Evolutionary conservation across 495 filamentous ascomycete species (phyloP).

Genomic region (Tetracladium marchalianum): DNA sequence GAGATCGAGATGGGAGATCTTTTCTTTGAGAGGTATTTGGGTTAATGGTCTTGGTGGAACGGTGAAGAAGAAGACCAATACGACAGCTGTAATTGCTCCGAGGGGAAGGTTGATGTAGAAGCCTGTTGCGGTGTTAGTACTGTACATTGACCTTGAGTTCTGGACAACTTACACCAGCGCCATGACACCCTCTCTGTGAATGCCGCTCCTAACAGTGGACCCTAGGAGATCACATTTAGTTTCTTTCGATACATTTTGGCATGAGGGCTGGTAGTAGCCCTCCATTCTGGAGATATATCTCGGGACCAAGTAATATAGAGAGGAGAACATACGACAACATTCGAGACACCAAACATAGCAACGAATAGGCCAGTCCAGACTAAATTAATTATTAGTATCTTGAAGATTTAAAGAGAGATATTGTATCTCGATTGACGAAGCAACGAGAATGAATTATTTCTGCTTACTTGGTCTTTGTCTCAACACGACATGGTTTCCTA

Average conservation of each 20-base stretch:
- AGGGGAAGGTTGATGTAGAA: slow-evolving; percentile 59
- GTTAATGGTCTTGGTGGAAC: background rate
- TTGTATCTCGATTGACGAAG: slow-evolving; percentile 6
- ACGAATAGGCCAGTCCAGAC: slow-evolving; percentile 33
- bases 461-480: slow-evolving; percentile 10
- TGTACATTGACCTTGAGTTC: slow-evolving; percentile 38
- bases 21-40: slow-evolving; percentile 1
- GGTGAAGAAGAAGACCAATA: slow-evolving; percentile 31
- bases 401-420: slow-evolving; percentile 31
- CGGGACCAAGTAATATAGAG: too few relatives aligned
- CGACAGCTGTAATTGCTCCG: slow-evolving; percentile 34
- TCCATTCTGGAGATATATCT: too few relatives aligned
- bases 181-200: slow-evolving; percentile 51
- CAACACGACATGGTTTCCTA: slow-evolving; percentile 4
- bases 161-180: slow-evolving; percentile 58
- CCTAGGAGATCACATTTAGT: slow-evolving; percentile 4
- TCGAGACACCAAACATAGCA: slow-evolving; percentile 16
- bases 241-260: too few relatives aligned
- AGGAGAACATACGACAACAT: slow-evolving; percentile 9
- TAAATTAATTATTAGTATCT: slow-evolving; percentile 30
- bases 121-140: slow-evolving; percentile 22
- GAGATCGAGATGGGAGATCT: slow-evolving; percentile 17
- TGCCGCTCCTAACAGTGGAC: slow-evolving; percentile 48
- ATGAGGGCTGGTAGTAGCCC: too few relatives aligned
- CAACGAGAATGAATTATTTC: background rate